Conservation (phyloP, 805 yeast genomes). For the Candida chilensis region DNA sequence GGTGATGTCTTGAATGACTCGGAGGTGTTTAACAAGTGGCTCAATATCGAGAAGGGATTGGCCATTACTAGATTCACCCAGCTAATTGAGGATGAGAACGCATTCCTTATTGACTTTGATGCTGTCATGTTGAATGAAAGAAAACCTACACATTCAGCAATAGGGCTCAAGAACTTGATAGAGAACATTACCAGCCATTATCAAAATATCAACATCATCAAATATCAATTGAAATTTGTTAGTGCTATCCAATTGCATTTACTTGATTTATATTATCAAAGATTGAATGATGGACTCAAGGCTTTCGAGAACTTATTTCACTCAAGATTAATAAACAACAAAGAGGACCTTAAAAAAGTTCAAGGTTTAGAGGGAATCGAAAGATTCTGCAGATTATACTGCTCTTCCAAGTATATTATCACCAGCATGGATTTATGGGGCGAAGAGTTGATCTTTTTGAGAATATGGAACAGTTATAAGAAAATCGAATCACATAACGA, state of each 20-base stretch:
- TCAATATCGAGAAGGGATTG: constrained; percentile 40
- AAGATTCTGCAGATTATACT: constrained; percentile 27
- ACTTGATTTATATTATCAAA: constrained; percentile 40
- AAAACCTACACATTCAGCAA: constrained; percentile 58
- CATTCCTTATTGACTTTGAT: constrained; percentile 54
- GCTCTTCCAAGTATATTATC: constrained; percentile 21
- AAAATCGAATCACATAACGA: neutral
- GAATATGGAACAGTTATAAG: constrained; percentile 22
- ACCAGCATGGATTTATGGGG: constrained; percentile 32
- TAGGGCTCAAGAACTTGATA: constrained; percentile 45
- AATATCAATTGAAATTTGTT: constrained; percentile 46
- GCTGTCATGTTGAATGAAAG: constrained; percentile 28
- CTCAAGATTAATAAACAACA: constrained; percentile 1
- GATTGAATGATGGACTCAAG: constrained; percentile 28
- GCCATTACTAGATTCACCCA: constrained; percentile 44
- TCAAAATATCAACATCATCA: constrained; percentile 36
- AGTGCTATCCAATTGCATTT: constrained; percentile 49
- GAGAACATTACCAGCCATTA: constrained; percentile 49
- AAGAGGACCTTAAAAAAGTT: constrained; percentile 8
- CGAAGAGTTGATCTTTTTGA: constrained; percentile 28
- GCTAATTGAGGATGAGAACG: constrained; percentile 34
- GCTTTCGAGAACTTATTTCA: constrained; percentile 29
- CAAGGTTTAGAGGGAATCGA: constrained; percentile 23
- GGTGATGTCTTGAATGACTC: constrained; percentile 22
- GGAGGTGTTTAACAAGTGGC: constrained; percentile 37